Evolutionary conservation across 2,329 filamentous ascomycete genomes (phyloP), one percentile per base, ranked within the genome.

Genomic region (Epichloe gansuensis): DNA sequence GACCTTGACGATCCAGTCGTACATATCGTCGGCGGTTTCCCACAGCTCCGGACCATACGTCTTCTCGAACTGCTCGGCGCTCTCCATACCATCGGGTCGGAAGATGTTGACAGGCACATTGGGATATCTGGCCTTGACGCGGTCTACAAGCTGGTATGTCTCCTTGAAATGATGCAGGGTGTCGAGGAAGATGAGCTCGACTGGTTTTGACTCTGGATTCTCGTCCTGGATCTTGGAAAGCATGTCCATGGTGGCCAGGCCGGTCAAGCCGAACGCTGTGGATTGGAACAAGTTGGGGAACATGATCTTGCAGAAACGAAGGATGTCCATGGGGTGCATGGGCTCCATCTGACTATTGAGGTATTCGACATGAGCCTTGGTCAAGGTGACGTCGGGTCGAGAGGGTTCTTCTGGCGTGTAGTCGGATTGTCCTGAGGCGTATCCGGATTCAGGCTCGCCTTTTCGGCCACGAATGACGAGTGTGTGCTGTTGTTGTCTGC

Each of bases 1-100:
- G 48, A 98, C 93, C 76, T 98, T 98, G 72, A 91, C 93, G 57
- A 93, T 77, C 78, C 88, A 97, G 77, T 98, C 93, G 72, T 98
- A 98, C 63, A 91, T 80, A 64, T 96, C 88, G 48, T 90, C 80
- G 58, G 93, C 85, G 35, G 75, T 80, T 67, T 95, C 86, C 83
- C 91, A 98, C 47, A 97, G 74, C 59, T 82, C 81, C 65, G 84
- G 76, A 63, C 93, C 93, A 65, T 96, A 89, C 63, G 82, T 84
- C 56, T 78, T 74, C 67, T 89, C 86, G 64, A 98, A 96, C 58
- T 95, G 85, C 50, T 80, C 79, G 17, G 80, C 77, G 0, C 78
- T 90, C 52, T 85, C 78, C 62, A 80, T 80, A 50, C 85, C 88
- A 50, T 84, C 80, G 12, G 93, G 93, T 76, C 87, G 91, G 81